Evolutionary conservation across 2,329 filamentous ascomycete genomes (phyloP), one percentile per base, ranked within the genome.

Genomic region (Pseudogymnoascus sp.): DNA sequence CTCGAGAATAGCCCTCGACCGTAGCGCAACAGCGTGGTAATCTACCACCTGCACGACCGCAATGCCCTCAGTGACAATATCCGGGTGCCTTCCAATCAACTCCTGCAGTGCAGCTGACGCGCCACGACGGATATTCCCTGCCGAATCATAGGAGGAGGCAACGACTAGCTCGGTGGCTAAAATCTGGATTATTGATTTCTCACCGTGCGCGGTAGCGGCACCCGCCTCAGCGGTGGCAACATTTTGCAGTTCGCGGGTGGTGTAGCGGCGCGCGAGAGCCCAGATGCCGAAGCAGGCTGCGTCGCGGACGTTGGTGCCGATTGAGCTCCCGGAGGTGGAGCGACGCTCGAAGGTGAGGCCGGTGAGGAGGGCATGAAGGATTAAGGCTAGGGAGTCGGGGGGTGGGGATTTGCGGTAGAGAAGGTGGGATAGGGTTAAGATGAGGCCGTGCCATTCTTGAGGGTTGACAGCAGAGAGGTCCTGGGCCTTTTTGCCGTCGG

Each of bases 261-360:
- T 86, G 69, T 97, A 99, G 61, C 93, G 87, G 62, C 94, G 84
- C 21, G 93, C 91, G 6, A 97, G 74, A 1, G 92, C 89, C 94
- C 94, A 99, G 25, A 97, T 88, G 5, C 94, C 94, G 72, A 97
- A 99, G 72, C 92, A 97, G 2, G 94, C 91, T 10, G 94, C 93
- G 76, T 99, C 94, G 55, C 94, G 85, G 13, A 99, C 92, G 68
- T 95, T 96, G 1, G 90, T 88, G 1, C 94, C 94, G 9, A 93
- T 80, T 2, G 91, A 92, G 10, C 83, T 86, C n/a, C 94, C 93
- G 2, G 91, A 91, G 0, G 91, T 84, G 51, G 88, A 90, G 63
- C 92, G 84, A 70, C 96, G 91, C 74, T 99, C 92, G 71, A 97
- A 99, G 0, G 86, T 86, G 27, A 97, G 79, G 0, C 91, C 92